Percentiles rank a stretch among this genome's conserved stretches.
These are phyloP conservation scores for Sporothrix pseudoabietina DNA, from an alignment of 2,329 filamentous ascomycete species.

Conservation along the genomic window DNA sequence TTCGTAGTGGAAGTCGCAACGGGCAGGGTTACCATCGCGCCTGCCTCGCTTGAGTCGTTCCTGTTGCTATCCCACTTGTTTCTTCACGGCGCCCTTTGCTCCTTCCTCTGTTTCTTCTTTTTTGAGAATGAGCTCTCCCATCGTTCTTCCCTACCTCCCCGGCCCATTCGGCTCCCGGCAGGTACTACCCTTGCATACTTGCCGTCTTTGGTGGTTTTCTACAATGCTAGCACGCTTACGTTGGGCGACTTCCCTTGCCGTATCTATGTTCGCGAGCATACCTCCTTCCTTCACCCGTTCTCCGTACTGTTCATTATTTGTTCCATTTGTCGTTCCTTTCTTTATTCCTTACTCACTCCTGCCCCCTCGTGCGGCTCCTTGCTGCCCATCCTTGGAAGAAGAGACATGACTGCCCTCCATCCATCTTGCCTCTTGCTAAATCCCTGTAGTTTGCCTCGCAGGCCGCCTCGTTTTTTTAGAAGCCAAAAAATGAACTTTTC, in stretches of 20 bases:
- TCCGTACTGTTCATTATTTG: background rate
- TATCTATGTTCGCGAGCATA: background rate
- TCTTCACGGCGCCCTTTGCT: background rate
- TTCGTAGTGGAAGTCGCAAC: slow-evolving; percentile 4
- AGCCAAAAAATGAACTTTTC: background rate
- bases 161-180: slow-evolving; percentile 11
- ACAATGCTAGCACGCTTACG: background rate
- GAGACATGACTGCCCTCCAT: background rate
- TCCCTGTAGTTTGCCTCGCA: background rate
- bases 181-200: background rate
- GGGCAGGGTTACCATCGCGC: background rate
- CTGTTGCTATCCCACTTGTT: background rate
- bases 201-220: background rate
- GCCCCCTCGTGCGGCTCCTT: background rate
- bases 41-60: background rate
- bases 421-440: background rate
- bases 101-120: background rate
- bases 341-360: background rate
- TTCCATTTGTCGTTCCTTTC: slow-evolving; percentile 14
- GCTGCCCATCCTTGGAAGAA: background rate
- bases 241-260: background rate
- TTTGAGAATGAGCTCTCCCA: background rate
- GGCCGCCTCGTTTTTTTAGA: background rate
- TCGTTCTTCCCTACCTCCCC: background rate
- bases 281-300: slow-evolving; percentile 8